Percentiles rank a stretch among this genome's conserved stretches.
Evolutionary conservation across 1,284 basidiomycete genomes (phyloP).

Genomic region (Cryptococcus wingfieldii): DNA sequence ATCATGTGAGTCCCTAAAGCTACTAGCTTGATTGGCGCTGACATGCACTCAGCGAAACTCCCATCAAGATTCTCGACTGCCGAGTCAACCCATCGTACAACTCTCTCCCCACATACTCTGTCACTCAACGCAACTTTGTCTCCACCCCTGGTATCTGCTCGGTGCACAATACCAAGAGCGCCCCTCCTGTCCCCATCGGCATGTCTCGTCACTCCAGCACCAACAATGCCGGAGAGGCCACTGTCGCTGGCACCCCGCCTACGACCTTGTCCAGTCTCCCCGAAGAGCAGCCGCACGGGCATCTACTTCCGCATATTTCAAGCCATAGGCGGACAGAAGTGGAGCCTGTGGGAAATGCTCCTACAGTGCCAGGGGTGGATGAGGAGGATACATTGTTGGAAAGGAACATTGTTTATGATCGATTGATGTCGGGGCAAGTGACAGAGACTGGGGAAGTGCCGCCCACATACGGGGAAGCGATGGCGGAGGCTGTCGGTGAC

Average conservation of each 20-base stretch:
- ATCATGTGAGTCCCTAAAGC: constrained; percentile 55
- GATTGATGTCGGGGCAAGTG: constrained; percentile 61
- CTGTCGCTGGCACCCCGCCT: not conserved
- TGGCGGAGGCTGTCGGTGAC: constrained; percentile 16
- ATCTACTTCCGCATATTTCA: not conserved
- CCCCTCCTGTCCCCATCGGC: constrained; percentile 1
- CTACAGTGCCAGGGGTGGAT: not conserved
- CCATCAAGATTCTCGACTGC: constrained; percentile 54
- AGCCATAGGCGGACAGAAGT: not conserved
- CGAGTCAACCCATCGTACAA: constrained; percentile 73
- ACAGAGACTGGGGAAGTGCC: constrained; percentile 62
- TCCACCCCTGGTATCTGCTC: constrained; percentile 27
- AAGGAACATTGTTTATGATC: constrained; percentile 49
- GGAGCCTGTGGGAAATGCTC: not conserved
- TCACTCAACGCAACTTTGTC: constrained; percentile 16
- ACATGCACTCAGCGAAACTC: constrained; percentile 41
- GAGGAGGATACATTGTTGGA: constrained; percentile 45
- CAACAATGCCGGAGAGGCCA: not conserved
- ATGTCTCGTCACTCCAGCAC: not conserved
- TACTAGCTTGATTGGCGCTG: not conserved
- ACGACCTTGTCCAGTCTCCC: not conserved
- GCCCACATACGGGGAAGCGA: constrained; percentile 57
- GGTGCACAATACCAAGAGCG: constrained; percentile 24
- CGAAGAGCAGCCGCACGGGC: not conserved
- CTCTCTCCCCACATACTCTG: constrained; percentile 59